These are phyloP conservation scores for Microthlaspi erraticum DNA, from an alignment of 345 rosid genomes.

Conservation along the genomic window DNA sequence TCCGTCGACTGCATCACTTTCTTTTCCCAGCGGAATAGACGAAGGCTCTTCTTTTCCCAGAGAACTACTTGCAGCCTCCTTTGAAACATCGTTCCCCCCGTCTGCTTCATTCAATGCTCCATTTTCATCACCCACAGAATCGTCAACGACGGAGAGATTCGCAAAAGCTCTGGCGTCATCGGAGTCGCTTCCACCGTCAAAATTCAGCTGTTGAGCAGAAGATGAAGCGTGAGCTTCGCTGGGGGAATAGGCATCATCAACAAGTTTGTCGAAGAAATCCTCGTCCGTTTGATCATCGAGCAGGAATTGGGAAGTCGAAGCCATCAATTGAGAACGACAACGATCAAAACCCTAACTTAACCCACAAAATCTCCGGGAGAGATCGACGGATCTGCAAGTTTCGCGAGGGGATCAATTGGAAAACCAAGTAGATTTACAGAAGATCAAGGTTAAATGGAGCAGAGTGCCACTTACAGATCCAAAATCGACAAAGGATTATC, in stretches of 20 bases:
- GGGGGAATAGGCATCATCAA: conserved; percentile 61
- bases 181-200: conserved; percentile 54
- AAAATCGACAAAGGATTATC: conserved; percentile 10
- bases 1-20: conserved; percentile 43
- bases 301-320: conserved; percentile 74
- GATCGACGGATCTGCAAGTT: conserved; percentile 37
- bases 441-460: conserved; percentile 25
- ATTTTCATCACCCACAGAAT: conserved; percentile 8
- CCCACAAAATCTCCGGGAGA: no score
- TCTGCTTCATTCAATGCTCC: conserved; percentile 21
- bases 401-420: conserved; percentile 19
- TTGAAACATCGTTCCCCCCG: conserved; percentile 38
- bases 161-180: conserved; percentile 67
- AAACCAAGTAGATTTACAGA: conserved; percentile 15
- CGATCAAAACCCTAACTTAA: no score
- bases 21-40: conserved; percentile 26
- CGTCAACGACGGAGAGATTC: conserved; percentile 56
- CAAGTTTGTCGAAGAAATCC: conserved; percentile 96
- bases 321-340: conserved; percentile 58
- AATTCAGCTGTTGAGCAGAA: conserved; percentile 34
- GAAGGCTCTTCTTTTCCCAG: conserved; percentile 23
- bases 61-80: conserved; percentile 28
- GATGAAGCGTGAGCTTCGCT: conserved; percentile 34
- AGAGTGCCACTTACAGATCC: conserved; percentile 30
- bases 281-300: conserved; percentile 98